A percentile compares a stretch with the other conserved stretches of the same genome.
These are phyloP conservation scores for Xylariaceae sp. DNA, from an alignment of 2,329 filamentous ascomycete genomes.

Conservation along the genomic window DNA sequence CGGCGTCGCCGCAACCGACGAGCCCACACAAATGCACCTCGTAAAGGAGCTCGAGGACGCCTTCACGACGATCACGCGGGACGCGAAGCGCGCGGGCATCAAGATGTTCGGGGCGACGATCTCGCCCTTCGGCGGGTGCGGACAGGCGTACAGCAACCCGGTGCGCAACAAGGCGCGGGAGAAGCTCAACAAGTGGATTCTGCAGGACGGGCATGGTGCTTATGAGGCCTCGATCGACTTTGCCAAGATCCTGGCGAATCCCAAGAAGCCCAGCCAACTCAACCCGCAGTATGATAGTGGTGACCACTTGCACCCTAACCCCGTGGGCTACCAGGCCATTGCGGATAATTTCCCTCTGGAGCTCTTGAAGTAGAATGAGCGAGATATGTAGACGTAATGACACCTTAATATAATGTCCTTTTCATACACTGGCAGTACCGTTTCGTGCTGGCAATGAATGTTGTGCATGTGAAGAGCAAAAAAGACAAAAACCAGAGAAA, in stretches of 20 bases:
- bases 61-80: conserved; percentile 52
- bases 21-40: conserved; percentile 43
- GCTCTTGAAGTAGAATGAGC: conserved; percentile 38
- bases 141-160: conserved; percentile 51
- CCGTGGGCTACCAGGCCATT: conserved; percentile 53
- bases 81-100: conserved; percentile 50
- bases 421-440: no score
- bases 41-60: conserved; percentile 50
- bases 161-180: conserved; percentile 52
- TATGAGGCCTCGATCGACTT: conserved; percentile 62
- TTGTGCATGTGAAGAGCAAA: no score
- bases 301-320: conserved; percentile 61
- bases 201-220: conserved; percentile 40
- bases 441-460: no score
- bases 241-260: conserved; percentile 50
- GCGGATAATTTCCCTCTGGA: conserved; percentile 54
- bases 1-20: conserved; percentile 44
- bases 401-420: no score
- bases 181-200: conserved; percentile 57
- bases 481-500: no score
- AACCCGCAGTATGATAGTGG: conserved; percentile 51
- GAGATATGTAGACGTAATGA: not conserved
- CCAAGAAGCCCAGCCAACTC: conserved; percentile 44
- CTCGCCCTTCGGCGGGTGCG: conserved; percentile 53
- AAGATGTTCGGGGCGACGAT: conserved; percentile 60